Base-by-base conservation (phyloP, 495 filamentous ascomycete genomes). In the Lasiosphaeria miniovina region DNA sequence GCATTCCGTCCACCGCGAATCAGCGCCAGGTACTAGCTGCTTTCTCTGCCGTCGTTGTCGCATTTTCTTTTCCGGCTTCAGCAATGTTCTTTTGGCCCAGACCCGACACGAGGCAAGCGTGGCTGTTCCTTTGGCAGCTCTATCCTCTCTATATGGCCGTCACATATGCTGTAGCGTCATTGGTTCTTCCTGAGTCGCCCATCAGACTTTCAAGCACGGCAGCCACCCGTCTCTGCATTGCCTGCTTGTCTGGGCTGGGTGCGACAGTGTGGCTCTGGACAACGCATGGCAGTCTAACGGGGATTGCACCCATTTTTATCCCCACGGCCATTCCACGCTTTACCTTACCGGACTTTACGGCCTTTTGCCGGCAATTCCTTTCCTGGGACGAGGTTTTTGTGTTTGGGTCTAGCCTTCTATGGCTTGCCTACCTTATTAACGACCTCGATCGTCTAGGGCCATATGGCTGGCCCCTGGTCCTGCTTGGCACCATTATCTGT, bases 91-190 rank as follows among this genome's bases (percentile, higher is more conserved):
- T 57, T 35, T 56, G 33, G 35, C 59, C 59, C 12, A 32, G 49
- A 33, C 9, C 52, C 0, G 17, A 24, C 0, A 53, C 56, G 4
- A 53, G 59, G 1, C 59, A 61, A 38, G n/a, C 46, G 0, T 61
- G 53, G 48, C n/a, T 61, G 1, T 61, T 52, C 31, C 7, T 61
- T 7, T 61, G 53, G 53, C 59, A 61, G 38, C 59, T 61, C n/a
- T 46, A 46, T 46, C 43, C 43, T 7, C 43, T 46, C 6, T 46
- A 1, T n/a, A 46, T 46, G 43, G 43, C 15, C 5, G 7, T 14
- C 8, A n/a, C 11, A 4, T 46, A 14, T n/a, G 5, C 12, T n/a
- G 15, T 46, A 11, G 5, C 15, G 43, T 46, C 43, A 4, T 5
- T 11, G 12, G 12, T 46, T n/a, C 12, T 46, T 9, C 43, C 43